These are phyloP conservation scores for Lachancea mirantina DNA, from an alignment of 805 yeast species.

Conservation along the genomic window DNA sequence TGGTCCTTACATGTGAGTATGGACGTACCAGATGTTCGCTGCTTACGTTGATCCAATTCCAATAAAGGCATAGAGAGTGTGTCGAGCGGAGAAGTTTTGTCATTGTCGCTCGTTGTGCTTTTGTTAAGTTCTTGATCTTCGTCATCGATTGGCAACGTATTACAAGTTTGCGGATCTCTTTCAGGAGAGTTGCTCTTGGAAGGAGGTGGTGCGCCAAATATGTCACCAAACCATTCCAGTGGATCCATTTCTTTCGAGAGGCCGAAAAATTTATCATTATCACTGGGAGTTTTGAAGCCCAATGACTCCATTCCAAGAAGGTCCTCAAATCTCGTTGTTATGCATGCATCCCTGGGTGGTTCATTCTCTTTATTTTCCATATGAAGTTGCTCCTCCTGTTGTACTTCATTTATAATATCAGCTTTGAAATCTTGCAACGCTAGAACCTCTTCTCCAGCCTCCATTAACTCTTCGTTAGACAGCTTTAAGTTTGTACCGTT, in stretches of 20 bases:
- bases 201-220: constrained; percentile 6
- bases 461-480: background rate
- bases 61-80: constrained; percentile 31
- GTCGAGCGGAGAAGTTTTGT: constrained; percentile 28
- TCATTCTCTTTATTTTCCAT: constrained; percentile 26
- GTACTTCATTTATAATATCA: constrained; percentile 5
- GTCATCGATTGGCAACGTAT: constrained; percentile 17
- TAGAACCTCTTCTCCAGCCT: constrained; percentile 3
- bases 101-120: constrained; percentile 20
- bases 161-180: constrained; percentile 10
- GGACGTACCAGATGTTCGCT: background rate
- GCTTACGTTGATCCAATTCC: constrained; percentile 23
- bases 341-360: constrained; percentile 11
- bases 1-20: constrained; percentile 26
- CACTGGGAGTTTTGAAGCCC: constrained; percentile 10
- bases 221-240: constrained; percentile 9
- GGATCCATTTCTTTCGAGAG: constrained; percentile 6
- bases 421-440: constrained; percentile 3
- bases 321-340: constrained; percentile 6
- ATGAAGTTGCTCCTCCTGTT: constrained; percentile 3
- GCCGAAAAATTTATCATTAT: constrained; percentile 4
- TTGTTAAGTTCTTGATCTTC: constrained; percentile 7
- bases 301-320: constrained; percentile 6
- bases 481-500: constrained; percentile 4
- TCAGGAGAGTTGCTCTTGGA: constrained; percentile 1